Percentiles rank a stretch among this genome's conserved stretches.
Evolutionary conservation across 768 basidiomycete species (phyloP).

Genomic region (Pulveroboletus sp.): DNA sequence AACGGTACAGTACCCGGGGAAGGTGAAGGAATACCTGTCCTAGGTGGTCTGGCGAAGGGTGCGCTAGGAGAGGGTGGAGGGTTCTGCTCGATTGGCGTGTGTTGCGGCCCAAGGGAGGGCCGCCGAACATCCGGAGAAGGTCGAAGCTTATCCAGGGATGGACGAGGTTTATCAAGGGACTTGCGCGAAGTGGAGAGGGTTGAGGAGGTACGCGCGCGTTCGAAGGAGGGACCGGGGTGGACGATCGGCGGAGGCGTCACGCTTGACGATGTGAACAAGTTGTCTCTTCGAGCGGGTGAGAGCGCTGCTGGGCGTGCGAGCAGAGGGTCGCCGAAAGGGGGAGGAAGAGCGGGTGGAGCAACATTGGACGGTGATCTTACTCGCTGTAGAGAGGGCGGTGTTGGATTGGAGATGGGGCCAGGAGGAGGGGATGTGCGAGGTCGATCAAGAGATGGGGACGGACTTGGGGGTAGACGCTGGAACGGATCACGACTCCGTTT

Average conservation of each 20-base stretch:
- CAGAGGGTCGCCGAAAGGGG: constrained; percentile 10
- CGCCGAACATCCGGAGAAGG: constrained; percentile 11
- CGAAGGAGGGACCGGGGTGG: constrained; percentile 13
- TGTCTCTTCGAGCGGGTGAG: constrained; percentile 17
- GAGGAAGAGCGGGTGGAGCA: constrained; percentile 7
- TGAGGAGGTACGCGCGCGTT: constrained; percentile 17
- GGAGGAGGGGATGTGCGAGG: constrained; percentile 6
- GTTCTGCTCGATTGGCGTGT: constrained; percentile 2
- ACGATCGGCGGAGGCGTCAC: constrained; percentile 6
- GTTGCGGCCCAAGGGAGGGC: constrained; percentile 15
- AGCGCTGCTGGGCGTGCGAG: constrained; percentile 13
- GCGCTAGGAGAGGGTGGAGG: not conserved
- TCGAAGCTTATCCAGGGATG: constrained; percentile 18
- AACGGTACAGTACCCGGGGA: constrained; percentile 13
- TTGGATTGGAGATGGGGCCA: constrained; percentile 15
- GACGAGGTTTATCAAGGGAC: constrained; percentile 13
- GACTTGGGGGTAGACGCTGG: constrained; percentile 24
- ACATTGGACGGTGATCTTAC: constrained; percentile 21
- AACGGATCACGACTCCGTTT: constrained; percentile 24
- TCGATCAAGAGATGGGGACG: not conserved
- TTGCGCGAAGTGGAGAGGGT: constrained; percentile 10
- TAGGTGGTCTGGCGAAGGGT: constrained; percentile 8
- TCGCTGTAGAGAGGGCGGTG: constrained; percentile 15
- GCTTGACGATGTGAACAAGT: constrained; percentile 11
- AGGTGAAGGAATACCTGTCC: constrained; percentile 10